Percentiles rank a stretch among this genome's conserved stretches.
phyloP scores from a whole-genome alignment of 257 asterid genomes.

The Ilex asprella region DNA sequence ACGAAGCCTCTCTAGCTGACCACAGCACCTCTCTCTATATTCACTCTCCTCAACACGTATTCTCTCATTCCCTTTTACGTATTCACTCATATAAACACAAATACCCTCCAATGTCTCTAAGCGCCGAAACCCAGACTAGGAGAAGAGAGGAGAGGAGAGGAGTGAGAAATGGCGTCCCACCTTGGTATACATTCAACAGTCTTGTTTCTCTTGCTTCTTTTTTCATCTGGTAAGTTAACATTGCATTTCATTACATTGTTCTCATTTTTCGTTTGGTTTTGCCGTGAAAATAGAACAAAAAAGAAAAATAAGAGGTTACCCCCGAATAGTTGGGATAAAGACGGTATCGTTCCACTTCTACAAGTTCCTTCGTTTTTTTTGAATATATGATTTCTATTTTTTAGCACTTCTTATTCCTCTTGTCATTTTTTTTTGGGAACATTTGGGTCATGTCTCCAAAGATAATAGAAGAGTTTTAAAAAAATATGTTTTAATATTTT shows the following conservation, averaged over 20 bases:
- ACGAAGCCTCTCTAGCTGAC: conserved; percentile 36
- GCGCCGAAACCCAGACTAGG: background rate
- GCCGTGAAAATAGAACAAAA: background rate
- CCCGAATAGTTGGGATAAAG: too few species aligned
- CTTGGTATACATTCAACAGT: background rate
- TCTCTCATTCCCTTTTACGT: conserved; percentile 16
- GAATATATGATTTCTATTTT: background rate
- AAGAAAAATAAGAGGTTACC: too few species aligned
- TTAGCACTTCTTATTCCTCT: background rate
- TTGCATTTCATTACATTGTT: background rate
- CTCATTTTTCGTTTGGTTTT: background rate
- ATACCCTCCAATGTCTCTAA: background rate
- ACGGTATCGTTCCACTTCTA: background rate
- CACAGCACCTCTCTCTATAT: conserved; percentile 5
- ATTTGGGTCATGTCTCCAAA: too few species aligned
- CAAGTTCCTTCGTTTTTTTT: background rate
- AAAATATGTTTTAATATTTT: too few species aligned
- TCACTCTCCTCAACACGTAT: conserved; percentile 40
- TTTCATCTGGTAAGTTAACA: conserved; percentile 34
- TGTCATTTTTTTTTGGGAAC: too few species aligned
- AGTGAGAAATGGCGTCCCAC: background rate
- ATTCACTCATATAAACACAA: background rate
- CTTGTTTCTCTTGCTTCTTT: conserved; percentile 23
- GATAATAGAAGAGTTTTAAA: too few species aligned
- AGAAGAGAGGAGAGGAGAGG: background rate